Conservation (phyloP, 176 grass and related monocot genomes). For the Pontederia paniculata region DNA sequence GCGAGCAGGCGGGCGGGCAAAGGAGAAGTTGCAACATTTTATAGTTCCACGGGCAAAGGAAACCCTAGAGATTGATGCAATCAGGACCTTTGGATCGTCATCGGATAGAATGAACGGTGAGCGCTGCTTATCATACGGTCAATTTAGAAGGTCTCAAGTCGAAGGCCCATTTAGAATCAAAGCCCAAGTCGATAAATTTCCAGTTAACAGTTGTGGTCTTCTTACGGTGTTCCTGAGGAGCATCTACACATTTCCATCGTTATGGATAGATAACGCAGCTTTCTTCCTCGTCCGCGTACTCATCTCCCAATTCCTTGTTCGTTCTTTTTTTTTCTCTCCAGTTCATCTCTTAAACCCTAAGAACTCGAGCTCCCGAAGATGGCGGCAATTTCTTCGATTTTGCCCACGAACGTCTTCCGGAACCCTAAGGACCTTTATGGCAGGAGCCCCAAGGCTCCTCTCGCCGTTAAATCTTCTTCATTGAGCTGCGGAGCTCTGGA, state of each 20-base stretch:
- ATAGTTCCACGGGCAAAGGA: no score
- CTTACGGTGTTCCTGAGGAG: background rate
- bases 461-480: background rate
- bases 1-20: no score
- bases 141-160: no score
- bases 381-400: constrained; percentile 8
- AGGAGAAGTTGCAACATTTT: no score
- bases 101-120: no score
- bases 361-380: background rate
- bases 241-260: background rate
- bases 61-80: no score
- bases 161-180: no score
- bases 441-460: background rate
- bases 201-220: no score
- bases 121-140: no score
- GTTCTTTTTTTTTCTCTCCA: background rate
- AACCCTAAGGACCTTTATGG: background rate
- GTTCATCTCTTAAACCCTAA: background rate
- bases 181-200: no score
- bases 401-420: background rate
- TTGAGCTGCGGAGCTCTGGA: background rate
- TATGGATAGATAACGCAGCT: background rate
- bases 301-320: background rate
- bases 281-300: background rate
- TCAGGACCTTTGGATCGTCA: no score